phyloP scores from a whole-genome alignment of 2,329 filamentous ascomycete genomes.

The Sarocladium brachiariae region DNA sequence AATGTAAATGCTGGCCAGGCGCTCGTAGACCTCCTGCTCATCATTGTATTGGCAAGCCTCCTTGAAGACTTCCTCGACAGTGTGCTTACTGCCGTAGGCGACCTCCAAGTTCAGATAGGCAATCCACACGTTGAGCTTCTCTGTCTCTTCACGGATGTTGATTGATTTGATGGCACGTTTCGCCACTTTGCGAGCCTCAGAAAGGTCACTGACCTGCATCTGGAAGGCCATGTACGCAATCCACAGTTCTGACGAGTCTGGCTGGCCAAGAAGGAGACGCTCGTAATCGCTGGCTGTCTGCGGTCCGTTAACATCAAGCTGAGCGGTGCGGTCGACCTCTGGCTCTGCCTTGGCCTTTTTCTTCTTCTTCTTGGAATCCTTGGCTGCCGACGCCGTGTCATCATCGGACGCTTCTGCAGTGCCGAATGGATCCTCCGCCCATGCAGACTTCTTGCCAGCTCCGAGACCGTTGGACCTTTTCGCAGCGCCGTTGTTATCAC shows the following conservation, averaged over 20 bases:
- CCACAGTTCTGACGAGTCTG: slow-evolving; percentile 91
- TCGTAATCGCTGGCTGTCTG: slow-evolving; percentile 91
- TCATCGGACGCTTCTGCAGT: slow-evolving; percentile 41
- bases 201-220: slow-evolving; percentile 81
- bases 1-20: slow-evolving; percentile 90
- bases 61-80: slow-evolving; percentile 79
- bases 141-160: slow-evolving; percentile 80
- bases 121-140: slow-evolving; percentile 94
- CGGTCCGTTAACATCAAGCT: slow-evolving; percentile 81
- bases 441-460: slow-evolving; percentile 78
- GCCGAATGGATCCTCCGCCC: slow-evolving; percentile 66
- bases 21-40: slow-evolving; percentile 79
- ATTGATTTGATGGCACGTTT: slow-evolving; percentile 89
- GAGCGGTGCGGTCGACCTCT: slow-evolving; percentile 83
- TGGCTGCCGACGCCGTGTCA: slow-evolving; percentile 22
- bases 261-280: slow-evolving; percentile 81
- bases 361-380: slow-evolving; percentile 33
- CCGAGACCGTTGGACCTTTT: slow-evolving; percentile 52
- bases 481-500: slow-evolving; percentile 32
- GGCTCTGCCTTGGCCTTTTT: slow-evolving; percentile 74
- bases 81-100: slow-evolving; percentile 77
- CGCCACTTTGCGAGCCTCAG: slow-evolving; percentile 81
- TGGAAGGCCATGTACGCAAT: slow-evolving; percentile 99
- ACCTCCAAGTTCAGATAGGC: slow-evolving; percentile 92
- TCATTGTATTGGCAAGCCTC: slow-evolving; percentile 93